phyloP scores from a whole-genome alignment of 2,329 filamentous ascomycete genomes.

The Talaromyces sp. region DNA sequence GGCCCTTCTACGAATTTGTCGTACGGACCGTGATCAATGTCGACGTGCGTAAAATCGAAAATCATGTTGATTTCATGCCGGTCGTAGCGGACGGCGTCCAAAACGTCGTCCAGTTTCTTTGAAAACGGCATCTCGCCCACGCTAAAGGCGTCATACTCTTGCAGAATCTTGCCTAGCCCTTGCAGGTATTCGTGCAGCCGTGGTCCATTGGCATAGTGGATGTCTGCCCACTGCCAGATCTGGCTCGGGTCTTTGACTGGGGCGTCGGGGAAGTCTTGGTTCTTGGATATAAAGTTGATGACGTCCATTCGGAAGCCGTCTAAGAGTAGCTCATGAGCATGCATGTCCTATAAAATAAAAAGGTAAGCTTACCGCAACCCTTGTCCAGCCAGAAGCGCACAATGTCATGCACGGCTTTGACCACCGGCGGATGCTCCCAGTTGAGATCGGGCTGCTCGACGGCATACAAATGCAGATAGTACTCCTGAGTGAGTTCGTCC shows the following conservation, averaged over 20 bases:
- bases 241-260: conserved; percentile 25
- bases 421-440: conserved; percentile 67
- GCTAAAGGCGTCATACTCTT: conserved; percentile 54
- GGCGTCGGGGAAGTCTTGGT: conserved; percentile 47
- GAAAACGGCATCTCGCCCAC: conserved; percentile 57
- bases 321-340: not conserved
- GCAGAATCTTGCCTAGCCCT: conserved; percentile 49
- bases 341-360: not conserved
- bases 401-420: conserved; percentile 64
- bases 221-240: conserved; percentile 31
- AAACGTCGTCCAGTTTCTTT: conserved; percentile 44
- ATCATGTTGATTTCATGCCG: conserved; percentile 64
- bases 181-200: conserved; percentile 54
- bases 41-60: conserved; percentile 66
- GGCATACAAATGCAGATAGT: conserved; percentile 72
- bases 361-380: conserved; percentile 48
- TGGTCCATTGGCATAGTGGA: conserved; percentile 52
- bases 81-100: conserved; percentile 51
- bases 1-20: conserved; percentile 45
- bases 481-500: conserved; percentile 67
- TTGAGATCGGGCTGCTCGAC: conserved; percentile 78
- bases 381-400: conserved; percentile 76
- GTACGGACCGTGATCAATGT: conserved; percentile 49
- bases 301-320: conserved; percentile 70
- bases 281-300: conserved; percentile 68